Evolutionary conservation across 371 early-diverging fungal species (phyloP), one percentile per base, ranked within the genome.

Genomic region (Mucor lusitanicus): DNA sequence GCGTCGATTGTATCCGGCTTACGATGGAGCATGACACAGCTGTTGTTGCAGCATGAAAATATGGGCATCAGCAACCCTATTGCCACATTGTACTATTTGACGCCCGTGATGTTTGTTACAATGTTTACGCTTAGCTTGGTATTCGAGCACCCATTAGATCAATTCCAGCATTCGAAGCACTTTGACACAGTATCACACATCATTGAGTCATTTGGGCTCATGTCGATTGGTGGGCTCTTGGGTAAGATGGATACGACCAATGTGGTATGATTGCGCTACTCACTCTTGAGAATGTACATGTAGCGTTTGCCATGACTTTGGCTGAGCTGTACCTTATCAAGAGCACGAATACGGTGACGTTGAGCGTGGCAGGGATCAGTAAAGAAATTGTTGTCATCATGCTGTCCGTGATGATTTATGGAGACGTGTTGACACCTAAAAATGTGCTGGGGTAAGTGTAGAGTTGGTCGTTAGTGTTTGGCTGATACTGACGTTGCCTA

Each of bases 341-440:
- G 59, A 85, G 80, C 54, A 96, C 95, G 1, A 91, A 90, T 11
- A 94, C 92, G 0, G 87, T 96, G 5, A 94, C 97, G 0, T 75
- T 96, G 44, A 92, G 94, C 19, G 90, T 96, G 0, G 94, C 93
- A 3, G 97, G 97, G 12, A 94, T 95, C 64, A 83, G 89, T 63
- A 95, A 95, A 65, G 90, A 85, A 53, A 80, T 85, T 66, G 83
- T 85, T 0, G 72, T 85, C 30, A 83, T 85, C 30, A 74, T 79
- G 13, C 65, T 85, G 15, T 82, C 84, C 21, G 81, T 83, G 27
- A 30, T 85, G 48, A 83, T 85, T 17, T 85, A 83, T 73, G 85
- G 84, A n/a, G 85, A 85, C 50, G 76, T 77, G 0, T 62, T 85
- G 74, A 83, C 85, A 17, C 63, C 71, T 28, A 79, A 82, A 21